These are phyloP conservation scores for Lachancea dasiensis DNA, from an alignment of 805 yeast species.

Conservation along the genomic window DNA sequence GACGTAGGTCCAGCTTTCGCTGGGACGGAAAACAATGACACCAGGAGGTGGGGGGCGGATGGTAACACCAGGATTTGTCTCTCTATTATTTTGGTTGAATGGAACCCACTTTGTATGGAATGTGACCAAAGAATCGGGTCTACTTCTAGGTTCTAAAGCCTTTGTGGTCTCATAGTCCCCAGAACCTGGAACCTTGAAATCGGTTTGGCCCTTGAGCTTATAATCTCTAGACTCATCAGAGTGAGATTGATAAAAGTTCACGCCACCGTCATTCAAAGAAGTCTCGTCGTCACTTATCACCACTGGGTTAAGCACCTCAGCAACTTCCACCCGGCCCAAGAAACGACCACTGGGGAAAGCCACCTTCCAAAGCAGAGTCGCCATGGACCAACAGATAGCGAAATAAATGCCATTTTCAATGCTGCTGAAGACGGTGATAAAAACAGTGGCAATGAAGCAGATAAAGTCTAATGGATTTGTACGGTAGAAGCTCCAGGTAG, in stretches of 20 bases:
- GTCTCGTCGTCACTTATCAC: background rate
- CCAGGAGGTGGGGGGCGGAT: constrained; percentile 86
- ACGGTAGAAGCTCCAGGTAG: constrained; percentile 64
- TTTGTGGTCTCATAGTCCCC: background rate
- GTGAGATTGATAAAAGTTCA: background rate
- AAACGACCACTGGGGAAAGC: constrained; percentile 80
- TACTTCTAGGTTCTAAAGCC: background rate
- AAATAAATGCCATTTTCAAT: constrained; percentile 90
- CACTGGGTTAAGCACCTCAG: constrained; percentile 47
- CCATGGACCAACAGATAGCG: constrained; percentile 79
- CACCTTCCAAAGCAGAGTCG: constrained; percentile 61
- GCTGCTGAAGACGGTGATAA: constrained; percentile 68
- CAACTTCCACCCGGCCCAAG: constrained; percentile 69
- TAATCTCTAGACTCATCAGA: background rate
- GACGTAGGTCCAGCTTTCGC: constrained; percentile 77
- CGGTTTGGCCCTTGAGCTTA: background rate
- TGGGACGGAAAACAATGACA: constrained; percentile 75
- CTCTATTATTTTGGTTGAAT: constrained; percentile 36
- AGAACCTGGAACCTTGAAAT: background rate
- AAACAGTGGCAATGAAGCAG: constrained; percentile 65
- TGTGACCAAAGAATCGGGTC: constrained; percentile 24
- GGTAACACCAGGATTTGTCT: constrained; percentile 48
- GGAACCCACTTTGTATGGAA: constrained; percentile 71
- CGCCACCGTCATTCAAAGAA: background rate
- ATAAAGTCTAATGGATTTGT: constrained; percentile 68